Conservation (phyloP, 1,284 basidiomycete species). For the Tylopilus orsonianus region DNA sequence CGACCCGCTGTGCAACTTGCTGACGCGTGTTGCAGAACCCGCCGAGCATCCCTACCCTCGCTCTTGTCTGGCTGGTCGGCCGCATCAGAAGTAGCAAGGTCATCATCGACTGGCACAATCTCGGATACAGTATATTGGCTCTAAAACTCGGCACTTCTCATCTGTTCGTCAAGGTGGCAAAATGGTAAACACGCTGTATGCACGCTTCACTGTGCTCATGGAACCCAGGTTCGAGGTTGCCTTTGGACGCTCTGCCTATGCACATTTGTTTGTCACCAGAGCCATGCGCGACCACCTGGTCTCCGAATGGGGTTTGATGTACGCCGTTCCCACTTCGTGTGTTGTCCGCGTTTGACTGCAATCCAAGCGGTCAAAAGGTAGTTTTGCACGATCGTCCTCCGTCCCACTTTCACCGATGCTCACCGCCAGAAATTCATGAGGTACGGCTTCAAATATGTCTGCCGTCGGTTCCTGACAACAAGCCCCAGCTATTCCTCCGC, state of each 20-base stretch:
- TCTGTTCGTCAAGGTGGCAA: slow-evolving; percentile 72
- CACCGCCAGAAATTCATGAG: slow-evolving; percentile 71
- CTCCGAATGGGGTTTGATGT: slow-evolving; percentile 78
- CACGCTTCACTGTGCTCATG: slow-evolving; percentile 1
- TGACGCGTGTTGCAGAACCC: slow-evolving; percentile 71
- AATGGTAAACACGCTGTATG: slow-evolving; percentile 48
- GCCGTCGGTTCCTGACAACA: slow-evolving; percentile 23
- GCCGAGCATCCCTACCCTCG: slow-evolving; percentile 92
- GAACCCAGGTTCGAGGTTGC: slow-evolving; percentile 70
- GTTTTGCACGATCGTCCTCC: slow-evolving; percentile 91
- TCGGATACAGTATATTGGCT: slow-evolving; percentile 91
- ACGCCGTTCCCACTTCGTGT: slow-evolving; percentile 33
- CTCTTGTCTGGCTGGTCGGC: slow-evolving; percentile 77
- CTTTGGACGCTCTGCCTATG: slow-evolving; percentile 81
- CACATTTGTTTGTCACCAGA: slow-evolving; percentile 91
- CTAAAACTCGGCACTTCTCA: slow-evolving; percentile 73
- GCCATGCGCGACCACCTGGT: slow-evolving; percentile 80
- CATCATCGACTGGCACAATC: slow-evolving; percentile 99
- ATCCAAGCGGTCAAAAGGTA: slow-evolving; percentile 67
- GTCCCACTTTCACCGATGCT: slow-evolving; percentile 70
- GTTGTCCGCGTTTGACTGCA: slow-evolving; percentile 10
- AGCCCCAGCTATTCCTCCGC: slow-evolving; percentile 54
- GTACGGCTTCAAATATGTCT: slow-evolving; percentile 39
- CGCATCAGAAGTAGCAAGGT: slow-evolving; percentile 73
- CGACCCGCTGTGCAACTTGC: background rate